Evolutionary conservation across 1,284 basidiomycete species (phyloP).

Genomic region (Xanthoconium separans): DNA sequence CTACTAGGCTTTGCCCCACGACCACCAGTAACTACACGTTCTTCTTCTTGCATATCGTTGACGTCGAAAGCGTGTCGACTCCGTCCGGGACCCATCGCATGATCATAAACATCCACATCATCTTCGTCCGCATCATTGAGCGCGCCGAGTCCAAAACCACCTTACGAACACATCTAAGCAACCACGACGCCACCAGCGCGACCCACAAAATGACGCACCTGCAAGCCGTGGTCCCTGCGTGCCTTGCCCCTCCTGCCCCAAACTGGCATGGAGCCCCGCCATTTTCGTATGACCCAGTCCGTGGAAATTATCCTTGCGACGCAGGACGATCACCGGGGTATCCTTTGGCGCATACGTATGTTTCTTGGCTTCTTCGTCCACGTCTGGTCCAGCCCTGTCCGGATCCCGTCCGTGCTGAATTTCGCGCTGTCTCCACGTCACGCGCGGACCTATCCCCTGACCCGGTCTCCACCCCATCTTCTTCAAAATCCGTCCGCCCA

Average conservation of each 20-base stretch:
- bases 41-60: constrained; percentile 62
- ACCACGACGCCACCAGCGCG: background rate
- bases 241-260: constrained; percentile 35
- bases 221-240: constrained; percentile 57
- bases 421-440: constrained; percentile 76
- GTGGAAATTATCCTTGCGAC: constrained; percentile 71
- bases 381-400: constrained; percentile 45
- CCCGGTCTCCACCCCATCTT: constrained; percentile 96
- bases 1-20: constrained; percentile 9
- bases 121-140: constrained; percentile 88
- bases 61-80: constrained; percentile 71
- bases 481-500: constrained; percentile 80
- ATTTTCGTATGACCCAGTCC: constrained; percentile 80
- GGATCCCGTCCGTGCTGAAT: constrained; percentile 61
- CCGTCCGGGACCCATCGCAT: constrained; percentile 35
- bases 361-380: constrained; percentile 78
- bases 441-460: constrained; percentile 89
- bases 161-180: constrained; percentile 37
- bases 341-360: constrained; percentile 88
- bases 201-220: constrained; percentile 38
- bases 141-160: constrained; percentile 84
- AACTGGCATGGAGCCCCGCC: constrained; percentile 59
- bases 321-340: constrained; percentile 60
- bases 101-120: constrained; percentile 83
- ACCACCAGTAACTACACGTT: constrained; percentile 41